Percentiles rank a stretch among this genome's conserved stretches.
Conservation (phyloP, 108 stramenopile genomes). For the Cyclostephanos invisitatus region DNA sequence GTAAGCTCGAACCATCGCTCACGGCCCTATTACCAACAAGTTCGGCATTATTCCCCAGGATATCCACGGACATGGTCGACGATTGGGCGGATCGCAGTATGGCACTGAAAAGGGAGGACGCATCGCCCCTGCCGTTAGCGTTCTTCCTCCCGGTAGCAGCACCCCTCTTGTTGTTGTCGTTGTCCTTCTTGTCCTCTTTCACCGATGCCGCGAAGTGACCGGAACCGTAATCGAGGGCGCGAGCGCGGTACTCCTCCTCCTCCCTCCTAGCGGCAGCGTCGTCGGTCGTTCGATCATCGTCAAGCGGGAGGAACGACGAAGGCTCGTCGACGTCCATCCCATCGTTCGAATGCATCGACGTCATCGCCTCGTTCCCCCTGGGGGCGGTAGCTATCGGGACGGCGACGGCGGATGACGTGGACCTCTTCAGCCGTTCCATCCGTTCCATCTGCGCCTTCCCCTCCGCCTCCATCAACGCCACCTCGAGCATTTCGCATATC, state of each 20-base stretch:
- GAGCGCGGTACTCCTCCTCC: conserved; percentile 71
- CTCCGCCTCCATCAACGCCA: conserved; percentile 71
- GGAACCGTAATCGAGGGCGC: conserved; percentile 73
- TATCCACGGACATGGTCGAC: conserved; percentile 1
- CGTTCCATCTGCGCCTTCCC: conserved; percentile 64
- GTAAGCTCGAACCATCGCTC: not conserved
- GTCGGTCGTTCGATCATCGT: conserved; percentile 7
- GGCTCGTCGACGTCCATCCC: conserved; percentile 6
- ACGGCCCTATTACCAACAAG: not conserved
- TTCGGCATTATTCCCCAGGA: not conserved
- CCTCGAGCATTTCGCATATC: conserved; percentile 69
- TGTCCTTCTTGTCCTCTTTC: conserved; percentile 75
- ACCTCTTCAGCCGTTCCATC: conserved; percentile 54
- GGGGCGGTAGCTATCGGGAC: not conserved
- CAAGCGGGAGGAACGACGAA: not conserved
- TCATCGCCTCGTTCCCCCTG: not conserved
- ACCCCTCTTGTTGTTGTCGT: conserved; percentile 27
- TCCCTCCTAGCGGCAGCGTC: conserved; percentile 42
- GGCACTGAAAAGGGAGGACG: conserved; percentile 57
- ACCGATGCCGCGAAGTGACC: conserved; percentile 75
- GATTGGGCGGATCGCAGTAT: conserved; percentile 62
- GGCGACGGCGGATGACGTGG: too few relatives aligned
- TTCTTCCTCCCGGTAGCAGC: conserved; percentile 18
- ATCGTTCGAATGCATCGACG: not conserved
- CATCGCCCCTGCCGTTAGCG: conserved; percentile 12